phyloP scores from a whole-genome alignment of 176 grass and related monocot genomes.

The Triticum monococcum region DNA sequence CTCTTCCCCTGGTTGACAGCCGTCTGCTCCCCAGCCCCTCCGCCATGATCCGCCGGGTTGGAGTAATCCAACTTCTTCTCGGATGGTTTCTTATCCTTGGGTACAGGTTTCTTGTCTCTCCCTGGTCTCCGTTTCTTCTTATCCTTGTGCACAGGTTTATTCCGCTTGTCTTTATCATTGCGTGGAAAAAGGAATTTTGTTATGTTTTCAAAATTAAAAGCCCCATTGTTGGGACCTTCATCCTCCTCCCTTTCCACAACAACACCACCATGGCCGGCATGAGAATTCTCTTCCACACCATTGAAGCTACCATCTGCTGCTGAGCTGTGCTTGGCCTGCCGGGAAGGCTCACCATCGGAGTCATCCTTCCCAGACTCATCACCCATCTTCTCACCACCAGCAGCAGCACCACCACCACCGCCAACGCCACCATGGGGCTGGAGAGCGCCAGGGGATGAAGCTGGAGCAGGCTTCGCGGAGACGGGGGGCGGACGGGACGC shows the following conservation, averaged over 20 bases:
- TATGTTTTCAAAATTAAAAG: neutral
- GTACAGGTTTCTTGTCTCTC: neutral
- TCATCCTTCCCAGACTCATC: constrained; percentile 41
- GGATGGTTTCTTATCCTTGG: neutral
- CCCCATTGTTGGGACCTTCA: neutral
- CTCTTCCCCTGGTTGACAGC: constrained; percentile 50
- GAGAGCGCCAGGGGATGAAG: neutral
- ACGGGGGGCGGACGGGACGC: neutral
- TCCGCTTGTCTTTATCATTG: neutral
- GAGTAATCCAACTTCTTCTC: constrained; percentile 51
- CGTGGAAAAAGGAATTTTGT: too few relatives aligned
- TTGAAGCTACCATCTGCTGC: neutral
- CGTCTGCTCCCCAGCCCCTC: constrained; percentile 23
- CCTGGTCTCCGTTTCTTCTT: neutral
- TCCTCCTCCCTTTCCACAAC: neutral
- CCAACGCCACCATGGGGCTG: neutral
- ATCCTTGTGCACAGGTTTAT: neutral
- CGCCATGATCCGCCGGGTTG: constrained; percentile 35
- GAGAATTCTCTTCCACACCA: constrained; percentile 31
- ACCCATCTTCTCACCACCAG: neutral
- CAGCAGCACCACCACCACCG: neutral
- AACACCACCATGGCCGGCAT: neutral
- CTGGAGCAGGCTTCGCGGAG: neutral
- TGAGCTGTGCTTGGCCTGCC: constrained; percentile 14
- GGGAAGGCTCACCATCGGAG: constrained; percentile 5